Base-by-base conservation (phyloP, 768 basidiomycete species). In the Mycena kentingensis region DNA sequence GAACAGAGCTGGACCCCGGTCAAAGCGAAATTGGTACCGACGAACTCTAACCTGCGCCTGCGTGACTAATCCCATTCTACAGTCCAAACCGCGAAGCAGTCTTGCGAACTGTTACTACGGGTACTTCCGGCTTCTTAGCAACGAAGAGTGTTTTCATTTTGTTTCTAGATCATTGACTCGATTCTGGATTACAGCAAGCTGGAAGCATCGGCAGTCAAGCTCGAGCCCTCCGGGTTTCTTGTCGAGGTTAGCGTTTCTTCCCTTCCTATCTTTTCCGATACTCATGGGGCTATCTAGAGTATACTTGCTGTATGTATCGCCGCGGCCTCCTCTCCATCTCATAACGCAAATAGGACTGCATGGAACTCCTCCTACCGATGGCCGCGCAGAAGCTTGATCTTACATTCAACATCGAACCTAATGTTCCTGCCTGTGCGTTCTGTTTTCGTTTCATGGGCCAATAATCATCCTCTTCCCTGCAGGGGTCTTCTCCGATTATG, bases 151-250 rank as follows among this genome's bases (percentile, higher is more conserved):
- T 32, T 2, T 3, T 46, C 58, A 54, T 44, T 62, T 45, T 31
- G 36, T 24, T 28, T 43, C 11, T 48, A 88, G 85, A 88, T 89
- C 64, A 89, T 90, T 60, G 85, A 88, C 65, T 86, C 84, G 2
- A 87, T 90, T 43, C 67, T 90, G 57, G 88, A 90, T 62, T 89
- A 88, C 67, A 87, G 85, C 68, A 90, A 90, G 64, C 70, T 88
- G 2, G 88, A 90, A 64, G 88, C 87, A 18, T 87, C 84, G 42
- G 86, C 87, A 19, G 74, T 88, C 19, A 90, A 88, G 66, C 64
- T 90, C 36, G 86, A 88, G 58, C 79, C 78, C 26, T 81, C 82
- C 39, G 80, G 81, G 0, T 87, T 88, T 61, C 65, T 81, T 15
- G 80, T 87, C 8, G 87, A 88, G 71, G 80, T 79, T 45, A 53